Conservation (phyloP, 73 alveolate species). For the Paramecium tetraurelia region DNA sequence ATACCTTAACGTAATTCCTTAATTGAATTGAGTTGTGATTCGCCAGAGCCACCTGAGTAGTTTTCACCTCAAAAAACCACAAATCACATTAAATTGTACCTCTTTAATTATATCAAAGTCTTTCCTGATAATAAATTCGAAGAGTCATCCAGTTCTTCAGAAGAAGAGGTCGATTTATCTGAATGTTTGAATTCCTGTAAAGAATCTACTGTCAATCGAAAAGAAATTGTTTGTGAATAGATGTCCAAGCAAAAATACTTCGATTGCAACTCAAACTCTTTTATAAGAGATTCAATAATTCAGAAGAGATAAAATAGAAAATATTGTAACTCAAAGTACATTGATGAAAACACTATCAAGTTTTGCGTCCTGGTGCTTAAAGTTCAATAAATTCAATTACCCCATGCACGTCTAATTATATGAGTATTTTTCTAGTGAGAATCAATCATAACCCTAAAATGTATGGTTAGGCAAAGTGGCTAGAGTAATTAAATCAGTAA, state of each 20-base stretch:
- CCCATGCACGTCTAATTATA: conserved; percentile 20
- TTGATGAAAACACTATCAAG: background rate
- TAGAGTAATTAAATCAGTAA: conserved; percentile 2
- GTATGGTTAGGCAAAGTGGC: conserved; percentile 17
- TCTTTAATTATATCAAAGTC: background rate
- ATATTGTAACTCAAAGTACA: background rate
- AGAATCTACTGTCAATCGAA: conserved; percentile 22
- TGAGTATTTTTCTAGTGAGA: conserved; percentile 22
- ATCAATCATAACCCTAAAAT: conserved; percentile 12
- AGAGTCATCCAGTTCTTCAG: background rate
- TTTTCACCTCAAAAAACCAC: conserved; percentile 2
- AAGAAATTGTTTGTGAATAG: conserved; percentile 32
- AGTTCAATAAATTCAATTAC: background rate
- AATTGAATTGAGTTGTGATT: conserved; percentile 2
- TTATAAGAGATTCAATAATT: background rate
- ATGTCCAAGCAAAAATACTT: conserved; percentile 6
- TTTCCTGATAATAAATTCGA: conserved; percentile 21
- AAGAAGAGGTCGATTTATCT: background rate
- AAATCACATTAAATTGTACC: background rate
- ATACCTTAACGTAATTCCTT: background rate
- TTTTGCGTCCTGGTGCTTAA: conserved; percentile 17
- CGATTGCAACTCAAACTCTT: background rate
- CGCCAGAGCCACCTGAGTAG: background rate
- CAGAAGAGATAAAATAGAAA: conserved; percentile 48
- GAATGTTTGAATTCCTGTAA: background rate